These are phyloP conservation scores for Alternaria dauci DNA, from an alignment of 2,329 filamentous ascomycete genomes.

Conservation along the genomic window DNA sequence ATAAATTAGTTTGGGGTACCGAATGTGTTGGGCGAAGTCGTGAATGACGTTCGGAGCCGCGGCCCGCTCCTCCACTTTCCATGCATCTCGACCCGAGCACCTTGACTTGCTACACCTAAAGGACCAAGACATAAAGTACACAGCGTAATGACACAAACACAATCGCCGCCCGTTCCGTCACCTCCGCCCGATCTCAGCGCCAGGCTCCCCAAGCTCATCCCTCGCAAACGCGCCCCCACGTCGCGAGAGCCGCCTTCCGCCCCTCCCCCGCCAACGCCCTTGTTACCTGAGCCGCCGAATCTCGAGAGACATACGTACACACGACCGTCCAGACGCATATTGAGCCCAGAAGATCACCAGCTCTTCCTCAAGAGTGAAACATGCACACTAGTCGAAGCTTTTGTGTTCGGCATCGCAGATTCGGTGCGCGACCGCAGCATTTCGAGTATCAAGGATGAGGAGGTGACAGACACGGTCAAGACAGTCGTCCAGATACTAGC, in stretches of 20 bases:
- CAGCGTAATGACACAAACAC: constrained; percentile 25
- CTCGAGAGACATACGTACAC: constrained; percentile 68
- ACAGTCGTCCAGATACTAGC: constrained; percentile 75
- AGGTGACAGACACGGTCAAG: constrained; percentile 67
- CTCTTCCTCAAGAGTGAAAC: constrained; percentile 81
- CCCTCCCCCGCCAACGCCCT: constrained; percentile 78
- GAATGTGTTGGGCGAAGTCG: not conserved
- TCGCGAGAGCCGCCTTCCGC: constrained; percentile 36
- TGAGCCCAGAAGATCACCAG: constrained; percentile 81
- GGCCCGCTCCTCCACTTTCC: constrained; percentile 11
- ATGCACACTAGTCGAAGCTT: constrained; percentile 78
- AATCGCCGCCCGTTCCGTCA: constrained; percentile 12
- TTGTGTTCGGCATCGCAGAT: constrained; percentile 87
- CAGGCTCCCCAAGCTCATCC: constrained; percentile 48
- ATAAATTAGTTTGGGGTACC: not conserved
- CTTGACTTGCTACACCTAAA: not conserved
- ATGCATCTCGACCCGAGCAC: not conserved
- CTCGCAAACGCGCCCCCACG: constrained; percentile 40
- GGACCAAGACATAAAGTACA: constrained; percentile 3
- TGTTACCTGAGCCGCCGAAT: constrained; percentile 73
- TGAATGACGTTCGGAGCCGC: not conserved
- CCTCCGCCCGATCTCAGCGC: constrained; percentile 36
- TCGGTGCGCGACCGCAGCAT: constrained; percentile 75
- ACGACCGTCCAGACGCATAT: constrained; percentile 77
- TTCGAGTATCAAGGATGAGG: constrained; percentile 66